Base-by-base conservation (phyloP, 164 flowering plant species). In the Chimonanthus praecox region DNA sequence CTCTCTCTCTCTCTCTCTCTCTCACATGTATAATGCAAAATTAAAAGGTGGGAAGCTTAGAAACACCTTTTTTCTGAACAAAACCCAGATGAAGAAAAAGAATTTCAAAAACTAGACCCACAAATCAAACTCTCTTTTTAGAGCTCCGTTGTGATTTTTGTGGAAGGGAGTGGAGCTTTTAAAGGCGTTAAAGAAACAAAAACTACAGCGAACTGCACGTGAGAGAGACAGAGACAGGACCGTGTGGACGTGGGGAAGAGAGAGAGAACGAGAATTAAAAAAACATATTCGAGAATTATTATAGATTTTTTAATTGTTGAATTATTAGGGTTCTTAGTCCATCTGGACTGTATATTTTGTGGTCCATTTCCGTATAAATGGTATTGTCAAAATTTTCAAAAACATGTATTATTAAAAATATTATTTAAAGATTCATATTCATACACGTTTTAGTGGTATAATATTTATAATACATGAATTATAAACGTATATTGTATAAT, bases 181-280 rank as follows among this genome's bases (percentile, higher is more conserved):
- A 73, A 71, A 80, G 80, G 68, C 67, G 70, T 46, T 50, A 48
- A 66, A 45, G 69, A 75, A 75, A 76, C 64, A 70, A 48, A 64
- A 16, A 18, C 70, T 74, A 80, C 86, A 82, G 83, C 49, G 46
- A 74, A 47, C 74, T 83, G 83, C 87, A 85, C 88, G 88, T 85
- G 90, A 64, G 71, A 43, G 13, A 13, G 65, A 4, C 16, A 8
- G 11, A 15, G 16, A 18, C 51, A 16, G 18, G 72, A 10, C 48
- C 46, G n/a, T 62, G 63, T 21, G 72, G 63, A 51, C 68, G 71
- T 5, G 49, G 15, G 47, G 47, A 13, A 21, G 43, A 61, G 61
- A n/a, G n/a, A 33, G 33, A 8, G n/a, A 18, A 4, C 9, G 46
- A 11, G 47, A 51, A 15, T 10, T 13, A 54, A 5, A 13, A 9